Evolutionary conservation across 202 grass and related monocot species (phyloP), one percentile per base, ranked within the genome.

Genomic region (Panicum virgatum): DNA sequence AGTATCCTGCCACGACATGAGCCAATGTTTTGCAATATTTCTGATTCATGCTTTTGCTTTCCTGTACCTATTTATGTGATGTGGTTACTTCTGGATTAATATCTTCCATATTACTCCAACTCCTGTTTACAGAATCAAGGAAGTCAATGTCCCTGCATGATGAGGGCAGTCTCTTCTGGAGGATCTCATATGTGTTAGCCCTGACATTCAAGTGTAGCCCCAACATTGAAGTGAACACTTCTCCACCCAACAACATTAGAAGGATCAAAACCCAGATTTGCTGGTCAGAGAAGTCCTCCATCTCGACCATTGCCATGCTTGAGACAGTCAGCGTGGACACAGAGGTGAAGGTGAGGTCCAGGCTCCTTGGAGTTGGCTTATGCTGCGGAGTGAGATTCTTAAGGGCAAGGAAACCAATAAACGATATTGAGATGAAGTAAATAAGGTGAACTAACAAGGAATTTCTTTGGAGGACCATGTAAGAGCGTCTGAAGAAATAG

Each of bases 231-330:
- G 64, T 84, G 58, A 84, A 89, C 30, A 86, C 66, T 52, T 89
- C 76, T 71, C 90, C 90, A 34, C 90, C 86, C 45, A 81, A 60
- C 77, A 92, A 15, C 84, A 89, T 92, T 11, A 87, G 59, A 69
- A 92, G 47, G 44, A 75, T 87, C 19, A 92, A 66, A 22, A 85
- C 50, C 82, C 82, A 85, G 40, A 85, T 53, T 67, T 91, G 85
- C n/a, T 16, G 68, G 72, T 57, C n/a, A 23, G 89, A 91, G 42
- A 91, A 72, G 7, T 76, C 83, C 77, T 72, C 69, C 89, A 91
- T 91, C 77, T 91, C 89, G 18, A 87, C 40, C 19, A 81, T 67
- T 73, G 82, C 85, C 89, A 87, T 81, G 81, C 84, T 91, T 15
- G 89, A 84, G 25, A 91, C 76, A 6, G 84, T 85, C 65, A 65